These are phyloP conservation scores for Globisporangium splendens DNA, from an alignment of 352 stramenopile species.

Conservation along the genomic window DNA sequence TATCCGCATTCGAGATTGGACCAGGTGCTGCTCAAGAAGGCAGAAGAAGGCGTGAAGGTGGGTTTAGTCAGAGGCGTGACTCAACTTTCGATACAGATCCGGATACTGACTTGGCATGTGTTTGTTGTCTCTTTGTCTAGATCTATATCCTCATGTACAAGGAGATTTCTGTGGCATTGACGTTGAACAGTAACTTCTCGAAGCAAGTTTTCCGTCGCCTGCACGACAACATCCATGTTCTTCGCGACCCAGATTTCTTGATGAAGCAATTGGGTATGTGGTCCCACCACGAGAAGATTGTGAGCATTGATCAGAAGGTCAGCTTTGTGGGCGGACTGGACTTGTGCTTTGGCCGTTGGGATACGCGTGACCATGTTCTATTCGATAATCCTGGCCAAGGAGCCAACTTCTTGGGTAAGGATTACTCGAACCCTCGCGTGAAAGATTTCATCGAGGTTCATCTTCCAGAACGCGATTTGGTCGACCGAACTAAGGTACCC, in stretches of 20 bases:
- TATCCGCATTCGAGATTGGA: constrained; percentile 70
- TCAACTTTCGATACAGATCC: background rate
- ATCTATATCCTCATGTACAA: constrained; percentile 93
- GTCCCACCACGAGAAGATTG: constrained; percentile 93
- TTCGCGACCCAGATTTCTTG: constrained; percentile 87
- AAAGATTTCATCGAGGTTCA: constrained; percentile 85
- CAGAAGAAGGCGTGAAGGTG: constrained; percentile 71
- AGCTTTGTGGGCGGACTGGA: constrained; percentile 90
- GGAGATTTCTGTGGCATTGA: constrained; percentile 78
- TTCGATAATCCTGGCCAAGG: constrained; percentile 54
- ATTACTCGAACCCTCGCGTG: constrained; percentile 82
- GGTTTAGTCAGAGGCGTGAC: background rate
- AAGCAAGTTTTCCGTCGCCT: constrained; percentile 66
- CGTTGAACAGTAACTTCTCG: constrained; percentile 80
- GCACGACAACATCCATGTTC: constrained; percentile 81
- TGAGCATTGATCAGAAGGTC: constrained; percentile 85
- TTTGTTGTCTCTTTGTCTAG: constrained; percentile 13
- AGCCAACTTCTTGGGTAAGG: constrained; percentile 75
- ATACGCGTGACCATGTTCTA: constrained; percentile 60
- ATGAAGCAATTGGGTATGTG: constrained; percentile 87
- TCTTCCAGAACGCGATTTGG: constrained; percentile 66
- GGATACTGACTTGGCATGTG: background rate
- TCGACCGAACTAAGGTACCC: constrained; percentile 63
- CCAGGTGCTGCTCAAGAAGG: constrained; percentile 60
- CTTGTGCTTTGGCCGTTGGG: constrained; percentile 87